These are phyloP conservation scores for Termitomyces sp. DNA, from an alignment of 768 basidiomycete genomes.

Conservation along the genomic window DNA sequence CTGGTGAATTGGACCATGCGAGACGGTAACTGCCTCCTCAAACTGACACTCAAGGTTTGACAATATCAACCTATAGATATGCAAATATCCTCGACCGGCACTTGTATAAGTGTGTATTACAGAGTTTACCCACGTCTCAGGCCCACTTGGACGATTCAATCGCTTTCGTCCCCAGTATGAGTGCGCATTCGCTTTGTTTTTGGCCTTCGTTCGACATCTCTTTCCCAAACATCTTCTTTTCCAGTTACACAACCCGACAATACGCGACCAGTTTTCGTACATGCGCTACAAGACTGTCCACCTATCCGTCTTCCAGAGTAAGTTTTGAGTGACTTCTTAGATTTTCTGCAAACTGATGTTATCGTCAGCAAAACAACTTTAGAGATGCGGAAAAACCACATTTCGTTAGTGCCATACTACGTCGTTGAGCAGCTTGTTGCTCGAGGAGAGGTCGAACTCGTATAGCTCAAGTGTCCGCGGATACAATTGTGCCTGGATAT, in stretches of 20 bases:
- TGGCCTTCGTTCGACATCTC: background rate
- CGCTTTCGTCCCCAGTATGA: conserved; percentile 71
- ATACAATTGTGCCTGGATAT: background rate
- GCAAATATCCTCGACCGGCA: conserved; percentile 73
- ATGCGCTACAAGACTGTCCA: conserved; percentile 67
- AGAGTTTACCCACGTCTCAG: conserved; percentile 74
- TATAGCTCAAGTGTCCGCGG: conserved; percentile 33
- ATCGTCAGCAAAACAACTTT: conserved; percentile 53
- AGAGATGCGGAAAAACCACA: conserved; percentile 75
- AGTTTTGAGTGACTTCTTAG: conserved; percentile 17
- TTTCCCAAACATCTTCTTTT: background rate
- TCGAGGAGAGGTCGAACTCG: conserved; percentile 70
- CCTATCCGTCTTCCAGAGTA: conserved; percentile 66
- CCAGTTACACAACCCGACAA: conserved; percentile 77
- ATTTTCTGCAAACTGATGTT: background rate
- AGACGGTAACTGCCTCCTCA: conserved; percentile 42
- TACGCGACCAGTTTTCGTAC: conserved; percentile 73
- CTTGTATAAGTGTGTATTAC: conserved; percentile 73
- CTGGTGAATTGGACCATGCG: conserved; percentile 78
- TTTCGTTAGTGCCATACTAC: conserved; percentile 72
- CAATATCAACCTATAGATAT: conserved; percentile 42
- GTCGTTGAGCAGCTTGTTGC: conserved; percentile 70
- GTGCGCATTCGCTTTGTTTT: conserved; percentile 29
- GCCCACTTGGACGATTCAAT: conserved; percentile 70
- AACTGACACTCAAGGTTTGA: background rate